Conservation (phyloP, 345 rosid species). For the Ceriops decandra region DNA sequence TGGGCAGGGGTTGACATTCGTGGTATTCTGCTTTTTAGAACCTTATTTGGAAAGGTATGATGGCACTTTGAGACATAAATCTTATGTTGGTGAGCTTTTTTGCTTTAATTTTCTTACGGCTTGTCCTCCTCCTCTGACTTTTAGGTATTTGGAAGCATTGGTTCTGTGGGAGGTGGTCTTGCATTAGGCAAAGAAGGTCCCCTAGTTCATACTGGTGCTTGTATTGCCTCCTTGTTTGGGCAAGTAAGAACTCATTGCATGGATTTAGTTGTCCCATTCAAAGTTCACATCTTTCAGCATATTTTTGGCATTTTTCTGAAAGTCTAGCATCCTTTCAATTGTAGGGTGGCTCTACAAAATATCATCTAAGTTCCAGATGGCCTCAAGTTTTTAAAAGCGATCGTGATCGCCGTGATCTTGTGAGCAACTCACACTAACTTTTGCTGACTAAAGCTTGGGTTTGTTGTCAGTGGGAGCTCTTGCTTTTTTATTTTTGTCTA, state of each 20-base stretch:
- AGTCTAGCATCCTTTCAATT: constrained; percentile 9
- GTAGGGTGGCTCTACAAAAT: constrained; percentile 94
- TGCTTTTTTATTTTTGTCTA: not conserved
- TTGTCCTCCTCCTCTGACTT: constrained; percentile 12
- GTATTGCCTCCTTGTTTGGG: constrained; percentile 95
- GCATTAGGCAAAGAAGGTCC: constrained; percentile 99
- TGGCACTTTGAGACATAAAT: constrained; percentile 9
- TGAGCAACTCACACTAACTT: constrained; percentile 31
- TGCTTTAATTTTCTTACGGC: not conserved
- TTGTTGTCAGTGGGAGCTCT: not conserved
- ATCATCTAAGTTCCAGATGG: constrained; percentile 89
- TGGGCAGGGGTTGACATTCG: constrained; percentile 75
- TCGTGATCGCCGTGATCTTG: constrained; percentile 95
- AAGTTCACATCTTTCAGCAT: not conserved
- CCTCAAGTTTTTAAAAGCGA: constrained; percentile 85
- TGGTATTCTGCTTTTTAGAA: constrained; percentile 89
- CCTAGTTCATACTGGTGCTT: constrained; percentile 94
- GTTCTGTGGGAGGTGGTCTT: constrained; percentile 96
- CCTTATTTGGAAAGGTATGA: constrained; percentile 90
- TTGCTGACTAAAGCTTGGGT: not conserved
- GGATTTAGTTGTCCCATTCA: not conserved
- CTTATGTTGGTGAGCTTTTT: constrained; percentile 1
- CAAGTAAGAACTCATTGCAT: constrained; percentile 49
- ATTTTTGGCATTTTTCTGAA: constrained; percentile 6
- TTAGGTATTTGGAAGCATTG: constrained; percentile 97